Evolutionary conservation across 1,284 basidiomycete species (phyloP), one percentile per base, ranked within the genome.

Genomic region (Rhizoctonia solani): DNA sequence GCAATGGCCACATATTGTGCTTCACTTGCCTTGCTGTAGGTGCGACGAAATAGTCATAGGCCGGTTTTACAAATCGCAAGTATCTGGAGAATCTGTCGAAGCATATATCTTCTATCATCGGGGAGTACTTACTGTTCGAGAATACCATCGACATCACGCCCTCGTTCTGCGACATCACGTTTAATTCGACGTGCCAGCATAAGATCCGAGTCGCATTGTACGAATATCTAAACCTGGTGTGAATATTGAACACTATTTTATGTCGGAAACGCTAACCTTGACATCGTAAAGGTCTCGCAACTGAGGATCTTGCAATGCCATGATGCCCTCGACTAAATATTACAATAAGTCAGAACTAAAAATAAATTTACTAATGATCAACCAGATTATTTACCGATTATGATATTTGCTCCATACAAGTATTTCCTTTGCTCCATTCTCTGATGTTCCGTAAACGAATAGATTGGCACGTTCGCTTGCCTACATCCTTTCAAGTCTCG

Each of bases 181-280:
- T 86, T 83, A 69, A 99, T 91, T 37, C 96, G 87, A 55, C 96
- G 84, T 1, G 96, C 95, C 47, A 99, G 87, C 96, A 99, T 99
- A 13, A 98, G 80, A 76, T 99, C 96, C 1, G 94, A 90, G 75
- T 98, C 96, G 65, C 93, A 95, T 82, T 91, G 89, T 5, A 91
- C 88, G 70, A 90, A 92, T 1, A 91, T 81, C 90, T 92, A 37
- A 4, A 21, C 30, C 34, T 41, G 52, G 56, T 21, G 27, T 66
- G 44, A 54, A n/a, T 65, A 16, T 16, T 9, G 37, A 39, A 39
- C 30, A 13, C 37, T 6, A 21, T 4, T 2, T 44, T n/a, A n/a
- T n/a, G n/a, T n/a, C n/a, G n/a, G n/a, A 41, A 3, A 16, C 23
- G 14, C 14, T 14, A 9, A 90, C 92, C 81, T 98, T 98, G 42